Conservation (phyloP, 495 filamentous ascomycete species). For the Niebla homalea region DNA sequence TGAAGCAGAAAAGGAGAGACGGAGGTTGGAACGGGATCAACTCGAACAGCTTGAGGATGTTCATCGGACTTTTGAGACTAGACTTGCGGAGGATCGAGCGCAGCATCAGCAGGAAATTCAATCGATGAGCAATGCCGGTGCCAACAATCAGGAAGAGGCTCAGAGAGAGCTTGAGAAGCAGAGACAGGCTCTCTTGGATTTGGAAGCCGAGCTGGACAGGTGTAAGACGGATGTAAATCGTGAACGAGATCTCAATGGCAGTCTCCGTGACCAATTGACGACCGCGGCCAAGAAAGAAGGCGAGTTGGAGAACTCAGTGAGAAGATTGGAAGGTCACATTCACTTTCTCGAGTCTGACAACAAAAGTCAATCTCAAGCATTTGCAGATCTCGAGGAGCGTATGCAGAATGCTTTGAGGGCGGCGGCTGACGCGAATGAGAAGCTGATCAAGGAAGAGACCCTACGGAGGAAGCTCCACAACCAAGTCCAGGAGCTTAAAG, state of each 20-base stretch:
- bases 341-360: constrained; percentile 80
- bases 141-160: constrained; percentile 48
- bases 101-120: constrained; percentile 49
- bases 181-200: constrained; percentile 40
- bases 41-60: constrained; percentile 36
- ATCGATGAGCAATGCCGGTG: constrained; percentile 46
- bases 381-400: constrained; percentile 58
- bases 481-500: constrained; percentile 96
- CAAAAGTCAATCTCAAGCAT: constrained; percentile 70
- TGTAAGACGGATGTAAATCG: constrained; percentile 22
- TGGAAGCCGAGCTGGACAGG: constrained; percentile 48
- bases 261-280: constrained; percentile 47
- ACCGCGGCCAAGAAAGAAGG: constrained; percentile 49
- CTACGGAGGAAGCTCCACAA: constrained; percentile 87
- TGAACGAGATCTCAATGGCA: constrained; percentile 41
- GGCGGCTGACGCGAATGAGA: constrained; percentile 59
- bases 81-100: constrained; percentile 52
- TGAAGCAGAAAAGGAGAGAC: constrained; percentile 29
- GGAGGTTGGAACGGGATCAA: constrained; percentile 30
- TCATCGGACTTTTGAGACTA: constrained; percentile 34
- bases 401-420: constrained; percentile 63
- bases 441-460: constrained; percentile 82
- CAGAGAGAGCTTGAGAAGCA: constrained; percentile 51
- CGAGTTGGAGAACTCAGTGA: constrained; percentile 57
- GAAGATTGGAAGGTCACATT: constrained; percentile 62